Conservation (phyloP, 257 asterid genomes). For the Verbascum thapsus region DNA sequence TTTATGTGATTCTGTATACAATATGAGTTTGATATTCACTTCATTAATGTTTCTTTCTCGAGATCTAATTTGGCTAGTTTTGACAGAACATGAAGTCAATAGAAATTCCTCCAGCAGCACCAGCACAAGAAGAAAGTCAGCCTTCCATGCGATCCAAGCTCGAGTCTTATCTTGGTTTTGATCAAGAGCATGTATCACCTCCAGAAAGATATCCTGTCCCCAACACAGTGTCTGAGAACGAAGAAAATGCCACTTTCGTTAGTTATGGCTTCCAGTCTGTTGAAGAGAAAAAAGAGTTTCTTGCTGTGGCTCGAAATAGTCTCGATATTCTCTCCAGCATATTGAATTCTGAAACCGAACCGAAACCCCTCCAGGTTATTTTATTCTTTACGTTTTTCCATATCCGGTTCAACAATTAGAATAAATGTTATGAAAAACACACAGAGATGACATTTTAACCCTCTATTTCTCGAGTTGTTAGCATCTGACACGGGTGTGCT, state of each 20-base stretch:
- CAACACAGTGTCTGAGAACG: slow-evolving; percentile 39
- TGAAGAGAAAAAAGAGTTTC: slow-evolving; percentile 74
- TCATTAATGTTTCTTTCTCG: not conserved
- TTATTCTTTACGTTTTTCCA: slow-evolving; percentile 13
- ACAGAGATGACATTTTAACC: no score
- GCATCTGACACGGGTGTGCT: no score
- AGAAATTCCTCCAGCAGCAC: slow-evolving; percentile 45
- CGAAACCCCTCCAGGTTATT: slow-evolving; percentile 66
- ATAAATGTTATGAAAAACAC: no score
- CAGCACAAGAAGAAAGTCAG: slow-evolving; percentile 39
- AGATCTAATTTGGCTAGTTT: slow-evolving; percentile 26
- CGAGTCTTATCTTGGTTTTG: slow-evolving; percentile 63
- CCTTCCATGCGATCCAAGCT: slow-evolving; percentile 44
- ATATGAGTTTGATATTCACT: not conserved
- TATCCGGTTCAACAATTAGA: not conserved
- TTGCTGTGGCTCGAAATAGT: slow-evolving; percentile 69
- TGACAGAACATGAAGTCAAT: slow-evolving; percentile 69
- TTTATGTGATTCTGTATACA: not conserved
- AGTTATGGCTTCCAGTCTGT: slow-evolving; percentile 50
- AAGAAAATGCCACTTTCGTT: slow-evolving; percentile 40
- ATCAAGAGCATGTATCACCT: slow-evolving; percentile 53
- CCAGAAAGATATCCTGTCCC: slow-evolving; percentile 70
- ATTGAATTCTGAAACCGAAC: slow-evolving; percentile 66
- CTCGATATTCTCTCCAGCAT: slow-evolving; percentile 84
- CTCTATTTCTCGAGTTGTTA: no score